Base-by-base conservation (phyloP, 2,329 filamentous ascomycete species). In the Pseudogymnoascus sp. region DNA sequence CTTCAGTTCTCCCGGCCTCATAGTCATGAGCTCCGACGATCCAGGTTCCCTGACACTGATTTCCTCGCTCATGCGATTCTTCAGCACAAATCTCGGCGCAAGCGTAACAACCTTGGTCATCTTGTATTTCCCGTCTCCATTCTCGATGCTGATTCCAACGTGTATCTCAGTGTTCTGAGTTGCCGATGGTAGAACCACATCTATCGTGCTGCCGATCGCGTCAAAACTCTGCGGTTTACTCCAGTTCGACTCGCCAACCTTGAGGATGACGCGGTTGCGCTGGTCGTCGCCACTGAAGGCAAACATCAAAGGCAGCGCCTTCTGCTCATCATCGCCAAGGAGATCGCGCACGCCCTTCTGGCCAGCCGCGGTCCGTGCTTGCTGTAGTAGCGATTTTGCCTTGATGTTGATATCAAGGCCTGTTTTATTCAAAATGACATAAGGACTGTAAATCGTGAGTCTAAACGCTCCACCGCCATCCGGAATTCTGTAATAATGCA, bases 191-290 rank as follows among this genome's bases (percentile, higher is more conserved):
- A 99, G 81, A 36, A 95, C 85, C 37, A 96, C 90, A 70, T 97
- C 93, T 14, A 92, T 89, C 0, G 89, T 92, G 71, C 93, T 98
- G 34, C 95, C 95, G 68, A 99, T 95, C 19, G 95, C 95, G 73
- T 99, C 96, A 71, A 99, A 96, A 82, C 92, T 97, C 74, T 98
- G 93, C 0, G 93, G 92, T 74, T 95, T 96, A 78, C 95, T 98
- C 96, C 95, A 99, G 66, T 88, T 85, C 0, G 95, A 97, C 63
- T 96, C 90, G 4, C 90, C 92, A 43, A 97, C 85, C 77, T 91
- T 96, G 65, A 99, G 79, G 51, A 96, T 79, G 6, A 92, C 92
- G 68, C 95, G 87, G 75, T 99, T 99, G 70, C 92, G 91, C 70
- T 90, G 90, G 72, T 99, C 95, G 68, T 96, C 90, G 19, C 84